Percentiles rank a stretch among this genome's conserved stretches.
Evolutionary conservation across 2,329 filamentous ascomycete genomes (phyloP).

Genomic region (Alternaria triticina): DNA sequence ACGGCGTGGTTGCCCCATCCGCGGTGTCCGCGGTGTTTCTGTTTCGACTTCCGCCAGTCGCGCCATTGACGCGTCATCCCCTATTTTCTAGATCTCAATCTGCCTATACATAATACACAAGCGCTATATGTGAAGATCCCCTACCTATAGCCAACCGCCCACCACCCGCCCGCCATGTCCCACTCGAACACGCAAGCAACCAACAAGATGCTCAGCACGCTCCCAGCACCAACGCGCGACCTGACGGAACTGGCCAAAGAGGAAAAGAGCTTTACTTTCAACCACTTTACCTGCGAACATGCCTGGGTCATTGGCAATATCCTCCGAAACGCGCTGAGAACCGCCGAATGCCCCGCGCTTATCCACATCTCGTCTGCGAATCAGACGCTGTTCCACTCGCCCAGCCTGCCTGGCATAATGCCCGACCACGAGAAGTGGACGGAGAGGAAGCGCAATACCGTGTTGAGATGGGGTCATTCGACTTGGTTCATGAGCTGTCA

Average conservation of each 20-base stretch:
- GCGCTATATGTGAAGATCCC: constrained; percentile 6
- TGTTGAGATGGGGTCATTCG: constrained; percentile 71
- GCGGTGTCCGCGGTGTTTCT: neutral
- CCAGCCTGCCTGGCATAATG: constrained; percentile 68
- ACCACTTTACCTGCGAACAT: constrained; percentile 67
- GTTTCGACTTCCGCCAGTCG: constrained; percentile 2
- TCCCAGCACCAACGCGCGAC: constrained; percentile 45
- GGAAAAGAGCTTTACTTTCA: constrained; percentile 54
- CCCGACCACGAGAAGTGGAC: constrained; percentile 73
- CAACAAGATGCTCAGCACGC: constrained; percentile 25
- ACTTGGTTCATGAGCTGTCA: constrained; percentile 77
- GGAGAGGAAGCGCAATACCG: constrained; percentile 72
- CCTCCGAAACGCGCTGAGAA: constrained; percentile 67
- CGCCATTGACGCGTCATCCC: constrained; percentile 4
- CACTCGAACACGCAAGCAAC: neutral
- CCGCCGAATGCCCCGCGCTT: constrained; percentile 61
- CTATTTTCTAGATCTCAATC: constrained; percentile 1
- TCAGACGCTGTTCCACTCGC: constrained; percentile 73
- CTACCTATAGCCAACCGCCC: constrained; percentile 7
- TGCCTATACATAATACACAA: neutral
- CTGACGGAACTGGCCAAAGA: constrained; percentile 50
- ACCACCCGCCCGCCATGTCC: neutral
- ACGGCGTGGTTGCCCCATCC: neutral
- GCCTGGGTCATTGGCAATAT: constrained; percentile 71
- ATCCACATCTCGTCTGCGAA: constrained; percentile 69